Evolutionary conservation across 2,329 filamentous ascomycete genomes (phyloP).

Genomic region (Sarocladium brachiariae): DNA sequence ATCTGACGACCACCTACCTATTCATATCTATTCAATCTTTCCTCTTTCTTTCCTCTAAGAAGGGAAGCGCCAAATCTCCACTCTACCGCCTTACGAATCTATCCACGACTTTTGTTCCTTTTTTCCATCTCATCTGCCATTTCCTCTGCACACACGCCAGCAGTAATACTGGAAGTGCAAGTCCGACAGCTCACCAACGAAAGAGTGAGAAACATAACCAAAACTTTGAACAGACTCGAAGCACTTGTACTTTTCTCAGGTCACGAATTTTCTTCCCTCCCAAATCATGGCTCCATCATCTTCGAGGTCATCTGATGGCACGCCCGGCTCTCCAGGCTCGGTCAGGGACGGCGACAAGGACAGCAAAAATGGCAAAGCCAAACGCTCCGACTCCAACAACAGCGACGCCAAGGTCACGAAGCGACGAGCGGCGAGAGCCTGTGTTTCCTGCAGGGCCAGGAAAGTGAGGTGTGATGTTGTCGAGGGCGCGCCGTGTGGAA

Average conservation of each 20-base stretch:
- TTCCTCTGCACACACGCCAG: no score
- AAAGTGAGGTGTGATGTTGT: constrained; percentile 95
- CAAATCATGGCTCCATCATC: constrained; percentile 6
- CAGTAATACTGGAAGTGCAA: no score
- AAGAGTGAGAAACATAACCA: no score
- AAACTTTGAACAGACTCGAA: no score
- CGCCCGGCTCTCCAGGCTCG: constrained; percentile 19
- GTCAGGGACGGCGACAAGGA: constrained; percentile 1
- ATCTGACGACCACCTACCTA: no score
- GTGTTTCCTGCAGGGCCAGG: constrained; percentile 77
- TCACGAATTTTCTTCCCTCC: no score
- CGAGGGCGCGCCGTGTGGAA: constrained; percentile 79
- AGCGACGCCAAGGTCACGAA: constrained; percentile 51
- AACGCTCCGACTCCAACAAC: constrained; percentile 23
- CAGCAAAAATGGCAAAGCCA: constrained; percentile 18
- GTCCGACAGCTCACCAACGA: no score
- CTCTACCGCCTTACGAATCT: constrained; percentile 4
- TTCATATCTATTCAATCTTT: no score
- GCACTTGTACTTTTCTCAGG: no score
- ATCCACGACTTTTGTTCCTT: constrained; percentile 1
- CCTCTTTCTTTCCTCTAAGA: not conserved
- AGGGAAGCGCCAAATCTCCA: constrained; percentile 1
- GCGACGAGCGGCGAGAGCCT: constrained; percentile 83
- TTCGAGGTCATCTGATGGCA: constrained; percentile 18
- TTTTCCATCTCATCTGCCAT: no score